Conservation (phyloP, 345 rosid species). For the Bruguiera parviflora region DNA sequence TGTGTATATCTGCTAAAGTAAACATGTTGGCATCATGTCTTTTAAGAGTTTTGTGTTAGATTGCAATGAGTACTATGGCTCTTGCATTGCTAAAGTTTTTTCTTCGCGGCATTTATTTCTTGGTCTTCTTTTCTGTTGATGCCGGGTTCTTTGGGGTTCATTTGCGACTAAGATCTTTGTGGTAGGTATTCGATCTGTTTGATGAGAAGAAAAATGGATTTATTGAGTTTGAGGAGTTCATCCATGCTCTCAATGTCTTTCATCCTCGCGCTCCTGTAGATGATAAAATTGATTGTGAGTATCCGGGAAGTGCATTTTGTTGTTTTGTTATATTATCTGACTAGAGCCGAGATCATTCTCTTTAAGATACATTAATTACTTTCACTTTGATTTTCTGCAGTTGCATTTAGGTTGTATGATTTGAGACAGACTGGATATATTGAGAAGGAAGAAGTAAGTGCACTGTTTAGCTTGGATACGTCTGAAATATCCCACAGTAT, state of each 20-base stretch:
- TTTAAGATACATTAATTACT: constrained; percentile 5
- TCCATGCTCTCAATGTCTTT: constrained; percentile 68
- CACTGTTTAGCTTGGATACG: too few species aligned
- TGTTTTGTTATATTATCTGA: too few species aligned
- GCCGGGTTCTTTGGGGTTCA: too few species aligned
- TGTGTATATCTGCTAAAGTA: too few species aligned
- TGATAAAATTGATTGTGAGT: constrained; percentile 77
- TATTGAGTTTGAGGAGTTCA: constrained; percentile 83
- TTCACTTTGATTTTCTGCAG: constrained; percentile 37
- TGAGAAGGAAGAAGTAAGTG: constrained; percentile 76
- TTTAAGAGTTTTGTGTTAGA: too few species aligned
- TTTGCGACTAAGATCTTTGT: too few species aligned
- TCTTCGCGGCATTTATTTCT: background rate
- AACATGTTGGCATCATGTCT: too few species aligned
- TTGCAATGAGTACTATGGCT: too few species aligned
- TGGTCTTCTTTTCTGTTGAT: background rate
- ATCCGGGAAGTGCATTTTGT: constrained; percentile 6
- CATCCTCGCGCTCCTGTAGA: constrained; percentile 73
- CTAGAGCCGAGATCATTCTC: too few species aligned
- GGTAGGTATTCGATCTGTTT: constrained; percentile 72
- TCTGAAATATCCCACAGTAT: too few species aligned
- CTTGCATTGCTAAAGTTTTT: too few species aligned
- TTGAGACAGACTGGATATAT: constrained; percentile 79
- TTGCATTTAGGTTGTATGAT: constrained; percentile 82
- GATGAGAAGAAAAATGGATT: constrained; percentile 87